Evolutionary conservation across 2,329 filamentous ascomycete genomes (phyloP).

Genomic region (Domatiomyces globalis): DNA sequence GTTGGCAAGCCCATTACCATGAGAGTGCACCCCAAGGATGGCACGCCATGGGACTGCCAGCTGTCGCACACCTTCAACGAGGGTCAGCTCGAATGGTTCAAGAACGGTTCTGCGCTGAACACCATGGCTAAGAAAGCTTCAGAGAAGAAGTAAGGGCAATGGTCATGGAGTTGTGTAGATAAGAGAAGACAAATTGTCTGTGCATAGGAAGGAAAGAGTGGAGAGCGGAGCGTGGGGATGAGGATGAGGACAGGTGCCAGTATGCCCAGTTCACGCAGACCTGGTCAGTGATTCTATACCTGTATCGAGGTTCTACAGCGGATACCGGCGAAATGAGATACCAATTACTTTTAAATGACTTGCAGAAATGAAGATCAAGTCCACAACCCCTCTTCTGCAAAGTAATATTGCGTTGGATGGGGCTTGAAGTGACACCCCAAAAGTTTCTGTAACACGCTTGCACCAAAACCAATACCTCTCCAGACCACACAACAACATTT

Average conservation of each 20-base stretch:
- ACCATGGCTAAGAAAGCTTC: constrained; percentile 69
- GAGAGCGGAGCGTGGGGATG: background rate
- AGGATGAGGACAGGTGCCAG: background rate
- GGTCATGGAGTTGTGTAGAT: background rate
- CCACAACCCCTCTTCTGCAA: too few relatives aligned
- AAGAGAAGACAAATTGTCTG: background rate
- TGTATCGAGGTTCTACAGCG: background rate
- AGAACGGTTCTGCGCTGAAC: constrained; percentile 93
- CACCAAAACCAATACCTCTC: too few relatives aligned
- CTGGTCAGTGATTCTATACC: background rate
- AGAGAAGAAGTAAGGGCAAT: background rate
- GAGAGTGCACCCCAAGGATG: constrained; percentile 80
- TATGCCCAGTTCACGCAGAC: background rate
- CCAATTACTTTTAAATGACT: background rate
- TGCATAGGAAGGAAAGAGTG: background rate
- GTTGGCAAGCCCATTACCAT: constrained; percentile 90
- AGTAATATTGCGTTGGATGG: too few relatives aligned
- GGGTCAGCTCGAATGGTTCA: constrained; percentile 97
- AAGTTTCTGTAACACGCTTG: too few relatives aligned
- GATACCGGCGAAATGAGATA: background rate
- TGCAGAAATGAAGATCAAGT: background rate
- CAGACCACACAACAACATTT: too few relatives aligned
- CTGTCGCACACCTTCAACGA: constrained; percentile 97
- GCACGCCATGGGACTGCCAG: constrained; percentile 63
- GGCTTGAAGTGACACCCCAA: too few relatives aligned